Evolutionary conservation across 768 basidiomycete species (phyloP), one percentile per base, ranked within the genome.

Genomic region (Lactarius hengduanensis): DNA sequence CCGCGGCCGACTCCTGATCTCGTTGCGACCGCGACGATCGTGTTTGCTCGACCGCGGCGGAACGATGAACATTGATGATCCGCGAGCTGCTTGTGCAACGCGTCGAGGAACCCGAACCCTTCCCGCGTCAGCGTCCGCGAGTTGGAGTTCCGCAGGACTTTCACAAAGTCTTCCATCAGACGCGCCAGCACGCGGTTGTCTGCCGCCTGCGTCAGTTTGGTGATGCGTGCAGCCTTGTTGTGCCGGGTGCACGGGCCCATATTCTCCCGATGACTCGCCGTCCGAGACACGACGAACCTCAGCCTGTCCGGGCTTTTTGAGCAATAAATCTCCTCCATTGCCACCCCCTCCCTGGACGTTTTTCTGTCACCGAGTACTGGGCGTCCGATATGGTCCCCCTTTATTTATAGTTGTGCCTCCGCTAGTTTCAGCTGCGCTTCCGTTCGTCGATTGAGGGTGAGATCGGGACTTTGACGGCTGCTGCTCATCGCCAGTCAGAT

Each of bases 61-160:
- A 47, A 80, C 76, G 60, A 83, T 74, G 70, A 83, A 84, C 45
- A 85, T 83, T 22, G 85, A 84, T 38, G 90, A 73, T 90, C 86
- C 43, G 82, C 84, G 56, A 92, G 81, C 72, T 89, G 89, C 74
- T 88, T 89, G 75, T 84, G 81, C 69, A 92, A 73, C 34, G 84
- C 81, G 69, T 91, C 89, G 62, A 92, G 76, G 75, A 92, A 89
- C 28, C 79, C 75, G 71, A 87, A 89, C 7, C 84, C 90, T 68
- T 91, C 88, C 74, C 84, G 87, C 41, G 86, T 91, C 71, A 89
- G 72, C 58, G 83, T 84, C 70, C 81, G 82, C 65, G 89, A 90
- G 55, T 82, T 86, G 72, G 86, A 88, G 63, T 82, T 82, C 74
- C 87, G 82, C 74, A 91, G 76, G 50, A 86, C 81, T 45, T 79